phyloP scores from a whole-genome alignment of 257 asterid species.

The Solanum gracilifrons region DNA sequence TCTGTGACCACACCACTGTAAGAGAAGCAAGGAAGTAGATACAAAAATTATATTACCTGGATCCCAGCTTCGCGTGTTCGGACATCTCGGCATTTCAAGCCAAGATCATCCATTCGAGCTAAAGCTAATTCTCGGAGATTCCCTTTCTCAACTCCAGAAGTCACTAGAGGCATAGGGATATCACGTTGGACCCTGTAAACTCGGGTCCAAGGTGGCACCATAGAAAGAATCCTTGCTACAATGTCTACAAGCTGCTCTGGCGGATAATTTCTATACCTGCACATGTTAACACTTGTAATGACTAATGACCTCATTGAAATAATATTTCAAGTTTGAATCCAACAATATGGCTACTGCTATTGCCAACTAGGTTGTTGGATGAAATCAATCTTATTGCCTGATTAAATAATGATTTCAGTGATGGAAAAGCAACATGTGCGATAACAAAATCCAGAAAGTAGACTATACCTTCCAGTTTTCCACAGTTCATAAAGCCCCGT shows the following conservation, averaged over 20 bases:
- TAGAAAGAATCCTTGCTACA: conserved; percentile 83
- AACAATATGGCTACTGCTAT: background rate
- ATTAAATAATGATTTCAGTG: background rate
- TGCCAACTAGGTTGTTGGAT: background rate
- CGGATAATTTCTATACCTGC: conserved; percentile 90
- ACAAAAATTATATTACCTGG: conserved; percentile 44
- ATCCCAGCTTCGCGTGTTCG: conserved; percentile 99
- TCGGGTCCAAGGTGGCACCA: conserved; percentile 99
- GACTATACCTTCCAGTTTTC: conserved; percentile 86
- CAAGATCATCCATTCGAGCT: conserved; percentile 98
- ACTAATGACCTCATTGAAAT: background rate
- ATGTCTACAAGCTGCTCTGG: conserved; percentile 99
- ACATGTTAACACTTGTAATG: background rate
- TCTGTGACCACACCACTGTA: background rate
- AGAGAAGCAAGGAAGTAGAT: background rate
- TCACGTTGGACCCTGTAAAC: conserved; percentile 98
- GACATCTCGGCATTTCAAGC: conserved; percentile 96
- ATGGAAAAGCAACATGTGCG: background rate
- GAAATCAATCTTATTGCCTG: background rate
- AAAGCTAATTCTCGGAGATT: conserved; percentile 95
- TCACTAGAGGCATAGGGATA: conserved; percentile 97
- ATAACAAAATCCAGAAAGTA: background rate
- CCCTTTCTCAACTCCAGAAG: conserved; percentile 99
- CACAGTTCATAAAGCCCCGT: conserved; percentile 98
- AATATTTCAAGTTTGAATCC: background rate